Base-by-base conservation (phyloP, 805 yeast genomes). In the Yueomyces sp. region DNA sequence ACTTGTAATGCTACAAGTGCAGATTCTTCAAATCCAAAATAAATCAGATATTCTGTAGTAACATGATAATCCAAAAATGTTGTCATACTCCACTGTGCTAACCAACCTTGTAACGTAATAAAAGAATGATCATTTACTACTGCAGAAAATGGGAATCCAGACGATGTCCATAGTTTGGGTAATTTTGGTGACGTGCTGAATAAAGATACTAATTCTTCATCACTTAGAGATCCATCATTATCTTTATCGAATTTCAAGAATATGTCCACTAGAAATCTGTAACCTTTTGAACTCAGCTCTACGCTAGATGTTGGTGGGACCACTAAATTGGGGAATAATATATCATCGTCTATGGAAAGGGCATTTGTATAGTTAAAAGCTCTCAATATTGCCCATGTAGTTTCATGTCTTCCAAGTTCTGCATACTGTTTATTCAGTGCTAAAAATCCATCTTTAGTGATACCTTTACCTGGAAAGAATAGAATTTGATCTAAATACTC, bases 81-180 rank as follows among this genome's bases (percentile, higher is more conserved):
- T 0, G 96, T 86, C 84, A 92, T 83, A 52, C 90, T 81, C 99
- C 99, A 92, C 55, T 90, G 97, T 0, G 98, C 98, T 36, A 92
- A 65, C 99, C 99, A 92, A 3, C 99, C 98, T 64, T 94, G 98
- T 29, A 92, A 63, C 0, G 97, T 86, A 3, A 92, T 87, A 57
- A 78, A 74, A 0, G 95, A 96, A 49, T 79, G 80, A 50, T 87
- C 96, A 57, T 87, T 88, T 43, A 94, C 76, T 2, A 90, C 95
- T 8, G 94, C 85, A 1, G 94, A 77, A 28, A 73, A 68, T 0
- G 99, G 99, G 56, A 92, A 92, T 50, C 79, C 79, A 0, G 85
- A 73, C 11, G 84, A 87, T 36, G 71, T 69, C 99, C 99, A 92
- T 5, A 83, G 67, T 45, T 70, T 70, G 0, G 99, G 99, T 1